A percentile compares a stretch with the other conserved stretches of the same genome.
phyloP scores from a whole-genome alignment of 2,329 filamentous ascomycete species.

The Davidsoniella neocaledoniae region DNA sequence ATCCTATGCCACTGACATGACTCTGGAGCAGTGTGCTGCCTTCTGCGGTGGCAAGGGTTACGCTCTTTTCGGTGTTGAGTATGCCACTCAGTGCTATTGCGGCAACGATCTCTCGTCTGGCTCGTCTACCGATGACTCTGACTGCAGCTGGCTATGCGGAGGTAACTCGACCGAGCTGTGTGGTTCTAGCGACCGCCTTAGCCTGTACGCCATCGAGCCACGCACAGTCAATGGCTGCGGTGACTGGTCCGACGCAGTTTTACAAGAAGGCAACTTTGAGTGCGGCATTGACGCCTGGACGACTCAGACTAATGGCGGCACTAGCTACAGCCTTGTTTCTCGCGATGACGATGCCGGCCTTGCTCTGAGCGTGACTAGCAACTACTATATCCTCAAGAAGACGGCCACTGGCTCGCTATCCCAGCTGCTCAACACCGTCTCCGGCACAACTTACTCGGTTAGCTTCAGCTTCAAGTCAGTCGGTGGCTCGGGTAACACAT shows the following conservation, averaged over 20 bases:
- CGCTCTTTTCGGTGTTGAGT: conserved; percentile 33
- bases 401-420: background rate
- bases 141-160: conserved; percentile 32
- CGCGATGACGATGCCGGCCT: background rate
- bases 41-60: conserved; percentile 29
- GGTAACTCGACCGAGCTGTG: conserved; percentile 32
- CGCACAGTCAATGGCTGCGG: conserved; percentile 2
- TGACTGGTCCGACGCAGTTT: conserved; percentile 1
- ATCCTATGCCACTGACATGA: conserved; percentile 26
- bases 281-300: background rate
- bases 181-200: conserved; percentile 31
- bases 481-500: conserved; percentile 1
- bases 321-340: background rate
- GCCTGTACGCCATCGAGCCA: conserved; percentile 24
- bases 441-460: background rate
- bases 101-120: conserved; percentile 21
- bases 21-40: conserved; percentile 29
- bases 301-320: background rate
- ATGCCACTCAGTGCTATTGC: conserved; percentile 37
- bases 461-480: background rate
- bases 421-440: background rate
- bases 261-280: conserved; percentile 2
- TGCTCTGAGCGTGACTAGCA: background rate
- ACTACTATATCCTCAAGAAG: background rate
- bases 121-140: conserved; percentile 25